Conservation (phyloP, 2,329 filamentous ascomycete genomes). For the Aspergillus versicolor region DNA sequence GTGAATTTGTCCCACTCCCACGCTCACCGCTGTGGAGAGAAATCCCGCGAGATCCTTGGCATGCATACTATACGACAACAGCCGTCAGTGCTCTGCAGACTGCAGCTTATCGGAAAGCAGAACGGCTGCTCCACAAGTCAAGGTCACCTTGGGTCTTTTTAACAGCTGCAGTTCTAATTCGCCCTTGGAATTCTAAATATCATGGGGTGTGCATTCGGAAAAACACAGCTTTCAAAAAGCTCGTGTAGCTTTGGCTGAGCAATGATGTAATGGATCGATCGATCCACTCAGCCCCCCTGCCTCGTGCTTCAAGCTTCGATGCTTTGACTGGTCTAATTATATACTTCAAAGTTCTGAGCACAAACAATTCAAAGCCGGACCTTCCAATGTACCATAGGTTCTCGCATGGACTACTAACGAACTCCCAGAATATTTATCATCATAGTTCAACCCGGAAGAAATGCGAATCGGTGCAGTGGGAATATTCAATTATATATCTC, state of each 20-base stretch:
- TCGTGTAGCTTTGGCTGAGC: background rate
- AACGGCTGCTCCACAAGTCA: background rate
- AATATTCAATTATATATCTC: too few species aligned
- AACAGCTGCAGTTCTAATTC: background rate
- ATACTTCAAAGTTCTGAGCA: background rate
- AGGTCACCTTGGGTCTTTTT: background rate
- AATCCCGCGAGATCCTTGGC: background rate
- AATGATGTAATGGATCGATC: background rate
- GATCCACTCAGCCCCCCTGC: background rate
- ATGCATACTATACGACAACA: background rate
- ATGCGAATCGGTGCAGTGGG: too few species aligned
- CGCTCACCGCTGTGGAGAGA: background rate
- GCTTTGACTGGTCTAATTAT: background rate
- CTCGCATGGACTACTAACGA: too few species aligned
- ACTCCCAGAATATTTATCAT: too few species aligned
- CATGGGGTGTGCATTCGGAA: too few species aligned
- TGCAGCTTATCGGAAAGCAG: background rate
- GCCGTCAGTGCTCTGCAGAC: background rate
- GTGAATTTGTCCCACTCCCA: background rate
- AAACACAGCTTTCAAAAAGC: background rate
- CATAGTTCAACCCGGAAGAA: too few species aligned
- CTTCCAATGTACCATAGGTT: too few species aligned
- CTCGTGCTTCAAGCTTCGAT: too few species aligned
- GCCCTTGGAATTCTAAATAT: background rate
- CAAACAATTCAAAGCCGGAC: too few species aligned